A percentile compares a stretch with the other conserved stretches of the same genome.
Conservation (phyloP, 1,284 basidiomycete species). For the Pascua sp. region DNA sequence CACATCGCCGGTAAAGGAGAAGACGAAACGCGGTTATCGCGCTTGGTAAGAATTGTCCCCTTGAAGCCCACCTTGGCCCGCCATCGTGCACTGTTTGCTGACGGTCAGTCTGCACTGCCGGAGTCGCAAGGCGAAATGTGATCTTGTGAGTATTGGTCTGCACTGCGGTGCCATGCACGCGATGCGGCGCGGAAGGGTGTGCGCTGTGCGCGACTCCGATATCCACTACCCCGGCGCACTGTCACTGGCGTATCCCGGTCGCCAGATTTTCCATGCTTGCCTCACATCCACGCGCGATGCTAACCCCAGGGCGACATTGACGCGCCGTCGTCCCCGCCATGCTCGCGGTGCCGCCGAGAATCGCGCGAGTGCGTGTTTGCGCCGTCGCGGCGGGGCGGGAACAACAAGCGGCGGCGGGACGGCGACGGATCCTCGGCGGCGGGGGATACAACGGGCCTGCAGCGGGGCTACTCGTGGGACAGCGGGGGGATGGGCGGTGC, state of each 20-base stretch:
- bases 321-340: constrained; percentile 50
- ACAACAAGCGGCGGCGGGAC: constrained; percentile 34
- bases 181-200: too few relatives aligned
- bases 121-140: constrained; percentile 41
- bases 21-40: constrained; percentile 38
- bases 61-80: background rate
- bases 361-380: constrained; percentile 51
- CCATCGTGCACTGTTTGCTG: background rate
- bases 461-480: too few relatives aligned
- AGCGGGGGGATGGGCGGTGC: background rate
- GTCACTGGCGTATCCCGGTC: too few relatives aligned
- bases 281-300: background rate
- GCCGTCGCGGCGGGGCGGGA: constrained; percentile 42
- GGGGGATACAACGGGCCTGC: too few relatives aligned
- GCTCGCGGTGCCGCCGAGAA: constrained; percentile 50
- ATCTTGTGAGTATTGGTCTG: constrained; percentile 27
- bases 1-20: constrained; percentile 18
- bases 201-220: too few relatives aligned
- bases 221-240: too few relatives aligned
- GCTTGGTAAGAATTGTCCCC: constrained; percentile 33
- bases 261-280: too few relatives aligned
- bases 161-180: too few relatives aligned
- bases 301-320: constrained; percentile 47
- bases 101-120: constrained; percentile 38
- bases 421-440: constrained; percentile 5